phyloP scores from a whole-genome alignment of 1,139 yeast genomes.

The Candida mesenterica region DNA sequence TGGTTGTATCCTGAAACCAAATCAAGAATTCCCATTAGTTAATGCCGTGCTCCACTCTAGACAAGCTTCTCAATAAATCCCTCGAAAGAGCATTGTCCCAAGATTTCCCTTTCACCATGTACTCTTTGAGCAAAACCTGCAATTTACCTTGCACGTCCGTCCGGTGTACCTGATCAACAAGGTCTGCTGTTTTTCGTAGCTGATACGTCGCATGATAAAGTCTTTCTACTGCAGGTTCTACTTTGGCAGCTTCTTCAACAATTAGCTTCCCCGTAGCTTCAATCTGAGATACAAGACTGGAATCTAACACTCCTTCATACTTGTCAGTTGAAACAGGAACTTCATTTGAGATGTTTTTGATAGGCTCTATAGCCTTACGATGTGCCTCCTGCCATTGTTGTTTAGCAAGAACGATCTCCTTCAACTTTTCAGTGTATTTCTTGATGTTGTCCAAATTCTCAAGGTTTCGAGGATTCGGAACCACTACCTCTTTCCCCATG shows the following conservation, averaged over 20 bases:
- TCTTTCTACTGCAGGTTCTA: constrained; percentile 14
- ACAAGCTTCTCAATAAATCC: constrained; percentile 13
- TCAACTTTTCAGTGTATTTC: constrained; percentile 35
- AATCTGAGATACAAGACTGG: constrained; percentile 6
- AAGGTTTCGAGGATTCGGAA: constrained; percentile 17
- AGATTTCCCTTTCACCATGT: constrained; percentile 2
- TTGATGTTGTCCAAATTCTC: constrained; percentile 14
- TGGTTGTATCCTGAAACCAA: too few species aligned
- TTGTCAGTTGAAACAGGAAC: background rate
- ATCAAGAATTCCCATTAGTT: too few species aligned
- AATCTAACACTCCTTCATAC: constrained; percentile 7
- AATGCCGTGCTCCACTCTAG: constrained; percentile 11
- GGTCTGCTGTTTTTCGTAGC: constrained; percentile 12
- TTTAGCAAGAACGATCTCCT: constrained; percentile 45
- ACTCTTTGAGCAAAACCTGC: constrained; percentile 6
- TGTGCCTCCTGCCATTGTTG: constrained; percentile 46
- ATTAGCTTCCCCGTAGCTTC: background rate
- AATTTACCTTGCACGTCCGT: constrained; percentile 3
- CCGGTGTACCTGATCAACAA: constrained; percentile 9
- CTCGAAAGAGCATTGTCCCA: constrained; percentile 3
- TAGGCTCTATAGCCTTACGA: constrained; percentile 20
- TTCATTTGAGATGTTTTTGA: constrained; percentile 16
- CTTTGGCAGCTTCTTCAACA: constrained; percentile 4
- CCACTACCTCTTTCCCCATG: constrained; percentile 21
- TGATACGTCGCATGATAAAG: constrained; percentile 17